These are phyloP conservation scores for Amaranthus tricolor DNA, from an alignment of 179 eudicot genomes.

Conservation along the genomic window DNA sequence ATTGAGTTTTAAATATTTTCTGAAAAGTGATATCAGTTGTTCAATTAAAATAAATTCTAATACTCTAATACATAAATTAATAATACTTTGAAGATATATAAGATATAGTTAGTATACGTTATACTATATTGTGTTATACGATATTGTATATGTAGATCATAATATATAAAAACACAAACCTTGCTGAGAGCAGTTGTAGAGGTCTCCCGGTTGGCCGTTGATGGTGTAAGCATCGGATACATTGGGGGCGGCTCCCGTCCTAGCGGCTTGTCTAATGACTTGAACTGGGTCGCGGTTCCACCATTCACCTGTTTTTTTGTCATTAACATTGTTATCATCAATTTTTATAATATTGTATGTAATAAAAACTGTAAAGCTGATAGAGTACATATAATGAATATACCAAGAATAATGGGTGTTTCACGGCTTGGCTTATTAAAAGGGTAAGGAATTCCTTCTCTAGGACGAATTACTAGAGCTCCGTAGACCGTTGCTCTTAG, in stretches of 20 bases:
- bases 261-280: conserved; percentile 63
- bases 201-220: conserved; percentile 91
- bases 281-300: conserved; percentile 69
- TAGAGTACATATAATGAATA: not conserved
- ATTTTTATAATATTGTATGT: not conserved
- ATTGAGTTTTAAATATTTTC: too few relatives aligned
- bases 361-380: too few relatives aligned
- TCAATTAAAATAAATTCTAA: too few relatives aligned
- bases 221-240: conserved; percentile 84
- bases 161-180: conserved; percentile 37
- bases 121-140: too few relatives aligned
- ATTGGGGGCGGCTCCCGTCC: conserved; percentile 81
- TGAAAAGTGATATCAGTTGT: too few relatives aligned
- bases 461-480: conserved; percentile 68
- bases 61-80: too few relatives aligned
- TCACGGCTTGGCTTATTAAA: conserved; percentile 70
- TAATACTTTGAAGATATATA: too few relatives aligned
- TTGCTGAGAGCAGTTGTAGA: conserved; percentile 70
- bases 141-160: too few relatives aligned
- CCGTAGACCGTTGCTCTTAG: conserved; percentile 89
- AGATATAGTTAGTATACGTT: too few relatives aligned
- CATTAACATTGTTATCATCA: not conserved
- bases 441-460: conserved; percentile 61
- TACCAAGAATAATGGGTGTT: conserved; percentile 69
- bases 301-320: conserved; percentile 66